Evolutionary conservation across 345 rosid genomes (phyloP), one percentile per base, ranked within the genome.

Genomic region (Ceriops decandra): DNA sequence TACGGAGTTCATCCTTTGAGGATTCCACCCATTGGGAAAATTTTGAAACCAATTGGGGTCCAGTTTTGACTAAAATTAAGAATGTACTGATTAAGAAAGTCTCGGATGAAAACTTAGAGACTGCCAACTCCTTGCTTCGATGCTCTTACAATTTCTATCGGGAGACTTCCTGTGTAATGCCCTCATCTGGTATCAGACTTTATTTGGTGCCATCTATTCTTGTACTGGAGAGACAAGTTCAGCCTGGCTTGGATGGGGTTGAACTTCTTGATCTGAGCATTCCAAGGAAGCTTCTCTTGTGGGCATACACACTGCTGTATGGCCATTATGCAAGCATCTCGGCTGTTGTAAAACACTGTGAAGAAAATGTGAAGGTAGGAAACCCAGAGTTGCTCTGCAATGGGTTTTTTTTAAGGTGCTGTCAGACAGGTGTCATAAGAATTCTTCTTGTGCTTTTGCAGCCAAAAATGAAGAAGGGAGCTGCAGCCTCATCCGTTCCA

Each of bases 221-320:
- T 57, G 83, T 81, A 62, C 62, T 70, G 52, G 85, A 80, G 31
- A 84, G 79, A 42, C 78, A 81, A 67, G 57, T 75, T 68, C 81
- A 82, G 56, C 79, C 87, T 30, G 85, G 87, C 38, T 65, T 57
- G 16, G 90, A 87, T 73, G 96, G 93, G 72, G 79, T 86, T 68
- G 99, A 91, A 80, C 72, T 77, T 82, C 82, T 95, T 65, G 97
- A 95, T 79, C 59, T 91, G 64, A 91, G 96, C 86, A 74, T 82
- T 77, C 97, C 91, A 22, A 87, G 97, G 86, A 95, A 91, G 84
- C 89, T 95, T 77, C 90, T 90, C 72, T 74, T 88, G 85, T 95
- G 99, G 99, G 95, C 97, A 60, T 91, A 89, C 82, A 81, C 84
- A 0, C 66, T 95, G 61, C 66, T 84, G 84, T 87, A 87, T 63